Evolutionary conservation across 805 yeast species (phyloP).

Genomic region (Cephaloascus fragrans): DNA sequence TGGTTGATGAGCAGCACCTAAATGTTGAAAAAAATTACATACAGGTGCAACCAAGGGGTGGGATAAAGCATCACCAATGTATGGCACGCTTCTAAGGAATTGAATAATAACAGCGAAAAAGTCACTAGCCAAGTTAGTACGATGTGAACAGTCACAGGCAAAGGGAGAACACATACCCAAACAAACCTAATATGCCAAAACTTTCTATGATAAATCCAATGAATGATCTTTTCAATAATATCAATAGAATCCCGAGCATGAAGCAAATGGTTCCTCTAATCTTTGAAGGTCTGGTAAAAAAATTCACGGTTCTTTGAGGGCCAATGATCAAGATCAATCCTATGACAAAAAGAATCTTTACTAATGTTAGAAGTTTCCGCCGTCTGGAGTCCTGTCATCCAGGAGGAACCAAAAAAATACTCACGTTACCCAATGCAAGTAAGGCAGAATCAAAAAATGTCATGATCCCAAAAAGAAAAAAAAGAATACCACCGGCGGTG

Average conservation of each 20-base stretch:
- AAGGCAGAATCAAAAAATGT: constrained; percentile 85
- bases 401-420: constrained; percentile 4
- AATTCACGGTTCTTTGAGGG: constrained; percentile 67
- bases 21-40: neutral
- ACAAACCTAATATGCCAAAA: constrained; percentile 81
- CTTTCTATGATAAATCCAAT: constrained; percentile 79
- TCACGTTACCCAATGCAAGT: constrained; percentile 77
- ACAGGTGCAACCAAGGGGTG: constrained; percentile 76
- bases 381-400: neutral
- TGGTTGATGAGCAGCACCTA: neutral
- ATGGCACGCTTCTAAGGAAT: constrained; percentile 79
- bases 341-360: constrained; percentile 50
- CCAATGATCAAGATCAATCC: constrained; percentile 87
- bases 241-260: constrained; percentile 62
- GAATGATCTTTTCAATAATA: constrained; percentile 68
- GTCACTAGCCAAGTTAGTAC: constrained; percentile 35
- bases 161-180: constrained; percentile 30
- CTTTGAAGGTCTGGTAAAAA: constrained; percentile 82
- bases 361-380: neutral
- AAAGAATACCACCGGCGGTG: constrained; percentile 75
- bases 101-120: constrained; percentile 84
- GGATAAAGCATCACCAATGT: constrained; percentile 77
- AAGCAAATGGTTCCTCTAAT: constrained; percentile 82
- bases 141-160: neutral
- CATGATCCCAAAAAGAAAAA: constrained; percentile 73